Evolutionary conservation across 2,329 filamentous ascomycete genomes (phyloP), one percentile per base, ranked within the genome.

Genomic region (Amphichorda felina): DNA sequence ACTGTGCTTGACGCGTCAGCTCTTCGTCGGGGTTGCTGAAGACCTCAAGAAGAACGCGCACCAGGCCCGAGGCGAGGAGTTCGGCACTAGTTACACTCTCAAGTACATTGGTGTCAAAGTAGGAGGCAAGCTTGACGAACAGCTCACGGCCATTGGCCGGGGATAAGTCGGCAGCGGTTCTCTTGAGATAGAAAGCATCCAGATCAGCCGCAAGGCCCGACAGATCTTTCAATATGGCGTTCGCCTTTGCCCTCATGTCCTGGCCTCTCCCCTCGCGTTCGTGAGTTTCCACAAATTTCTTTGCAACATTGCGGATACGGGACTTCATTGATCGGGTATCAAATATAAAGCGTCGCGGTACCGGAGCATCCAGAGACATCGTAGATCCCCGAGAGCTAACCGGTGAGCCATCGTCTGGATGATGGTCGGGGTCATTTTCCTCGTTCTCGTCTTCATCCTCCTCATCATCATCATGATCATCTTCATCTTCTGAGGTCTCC

Each of bases 81-180:
- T 98, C 91, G 33, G 89, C 88, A 57, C 91, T 98, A 1, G 91
- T 98, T 36, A 95, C 88, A 53, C 86, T 94, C 50, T 94, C 83
- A 36, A 94, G 59, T 2, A 91, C 81, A 57, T 95, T 84, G 0
- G 81, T 79, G 48, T 93, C 82, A 47, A 98, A 98, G 50, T 91
- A 88, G 3, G 73, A 71, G 1, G 87, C 85, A 39, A 98, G 63
- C 34, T 71, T 75, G 22, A 68, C 64, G 57, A 96, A 96, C 1
- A 94, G 64, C 3, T 68, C 61, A 22, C 68, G 63, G 9, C 82
- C 85, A 28, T 72, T 59, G 15, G 64, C 57, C 2, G 60, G 51
- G 4, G 59, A 53, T 9, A 65, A 47, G 30, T 61, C 65, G 5
- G 60, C 59, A 1, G 68, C 55, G 2, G 64, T 66, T 30, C 67